Percentiles rank a stretch among this genome's conserved stretches.
Evolutionary conservation across 257 asterid species (phyloP).

Genomic region (Solanum arcanum): DNA sequence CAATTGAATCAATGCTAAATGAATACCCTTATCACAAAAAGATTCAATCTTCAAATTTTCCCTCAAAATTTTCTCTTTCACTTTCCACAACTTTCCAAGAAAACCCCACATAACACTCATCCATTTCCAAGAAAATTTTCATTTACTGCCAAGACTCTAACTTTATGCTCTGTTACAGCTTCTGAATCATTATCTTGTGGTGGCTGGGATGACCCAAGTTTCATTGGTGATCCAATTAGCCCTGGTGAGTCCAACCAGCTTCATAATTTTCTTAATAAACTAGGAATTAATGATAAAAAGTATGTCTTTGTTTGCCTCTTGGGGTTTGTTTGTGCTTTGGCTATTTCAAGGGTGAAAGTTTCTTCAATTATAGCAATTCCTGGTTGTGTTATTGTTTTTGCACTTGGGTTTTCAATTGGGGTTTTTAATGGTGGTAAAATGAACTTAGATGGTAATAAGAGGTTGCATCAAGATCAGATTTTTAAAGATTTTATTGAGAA

Average conservation of each 20-base stretch:
- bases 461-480: slow-evolving; percentile 26
- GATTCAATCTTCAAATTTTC: slow-evolving; percentile 13
- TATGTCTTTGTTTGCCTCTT: slow-evolving; percentile 55
- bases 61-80: slow-evolving; percentile 6
- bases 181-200: slow-evolving; percentile 36
- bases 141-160: slow-evolving; percentile 9
- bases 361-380: slow-evolving; percentile 66
- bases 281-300: slow-evolving; percentile 64
- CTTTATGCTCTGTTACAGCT: slow-evolving; percentile 28
- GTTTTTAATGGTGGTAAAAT: slow-evolving; percentile 51
- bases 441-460: slow-evolving; percentile 28
- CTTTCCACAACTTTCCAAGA: slow-evolving; percentile 7
- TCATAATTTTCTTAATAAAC: slow-evolving; percentile 29
- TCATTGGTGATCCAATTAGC: slow-evolving; percentile 17
- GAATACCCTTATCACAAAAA: slow-evolving; percentile 38
- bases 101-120: slow-evolving; percentile 12
- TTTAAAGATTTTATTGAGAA: slow-evolving; percentile 28
- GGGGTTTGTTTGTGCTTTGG: slow-evolving; percentile 83
- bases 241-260: slow-evolving; percentile 55
- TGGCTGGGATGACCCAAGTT: slow-evolving; percentile 69
- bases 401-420: slow-evolving; percentile 64
- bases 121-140: slow-evolving; percentile 11
- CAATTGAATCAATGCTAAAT: neutral
- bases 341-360: slow-evolving; percentile 61
- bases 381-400: slow-evolving; percentile 72